Evolutionary conservation across 2,329 filamentous ascomycete genomes (phyloP).

Genomic region (Aspergillus sp.): DNA sequence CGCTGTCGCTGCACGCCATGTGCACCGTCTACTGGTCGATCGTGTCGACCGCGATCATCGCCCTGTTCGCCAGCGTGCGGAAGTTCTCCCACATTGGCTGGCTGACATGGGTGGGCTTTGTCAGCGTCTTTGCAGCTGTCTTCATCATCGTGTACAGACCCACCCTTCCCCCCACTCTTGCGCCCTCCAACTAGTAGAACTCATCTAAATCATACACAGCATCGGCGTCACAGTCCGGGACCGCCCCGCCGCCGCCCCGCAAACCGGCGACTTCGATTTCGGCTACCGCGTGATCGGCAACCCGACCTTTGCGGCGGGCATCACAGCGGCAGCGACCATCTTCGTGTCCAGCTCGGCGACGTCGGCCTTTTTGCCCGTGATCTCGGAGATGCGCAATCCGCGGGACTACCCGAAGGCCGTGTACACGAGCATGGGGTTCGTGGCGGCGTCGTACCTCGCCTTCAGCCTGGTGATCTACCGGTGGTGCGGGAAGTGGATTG

Average conservation of each 20-base stretch:
- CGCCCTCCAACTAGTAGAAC: no score
- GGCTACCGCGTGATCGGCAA: slow-evolving; percentile 57
- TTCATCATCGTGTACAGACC: slow-evolving; percentile 51
- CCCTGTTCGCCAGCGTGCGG: slow-evolving; percentile 51
- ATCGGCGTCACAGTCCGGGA: slow-evolving; percentile 58
- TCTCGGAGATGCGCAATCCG: slow-evolving; percentile 63
- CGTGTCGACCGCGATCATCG: slow-evolving; percentile 52
- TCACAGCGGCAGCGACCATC: slow-evolving; percentile 58
- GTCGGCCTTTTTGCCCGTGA: slow-evolving; percentile 62
- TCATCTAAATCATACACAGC: no score
- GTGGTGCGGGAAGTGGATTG: slow-evolving; percentile 63
- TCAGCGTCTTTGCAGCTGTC: slow-evolving; percentile 58
- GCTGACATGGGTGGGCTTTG: slow-evolving; percentile 62
- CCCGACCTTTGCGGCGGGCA: slow-evolving; percentile 59
- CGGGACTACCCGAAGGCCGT: slow-evolving; percentile 61
- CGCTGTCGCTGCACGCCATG: slow-evolving; percentile 56
- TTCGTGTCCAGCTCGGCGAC: slow-evolving; percentile 61
- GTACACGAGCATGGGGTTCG: slow-evolving; percentile 58
- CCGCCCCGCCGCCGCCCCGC: slow-evolving; percentile 60
- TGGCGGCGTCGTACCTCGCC: slow-evolving; percentile 57
- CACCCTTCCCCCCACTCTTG: no score
- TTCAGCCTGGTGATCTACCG: slow-evolving; percentile 62
- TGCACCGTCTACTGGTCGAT: slow-evolving; percentile 61
- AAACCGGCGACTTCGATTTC: slow-evolving; percentile 58
- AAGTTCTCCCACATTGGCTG: slow-evolving; percentile 62